Evolutionary conservation across 495 filamentous ascomycete genomes (phyloP).

Genomic region (Jackrogersella minutella): DNA sequence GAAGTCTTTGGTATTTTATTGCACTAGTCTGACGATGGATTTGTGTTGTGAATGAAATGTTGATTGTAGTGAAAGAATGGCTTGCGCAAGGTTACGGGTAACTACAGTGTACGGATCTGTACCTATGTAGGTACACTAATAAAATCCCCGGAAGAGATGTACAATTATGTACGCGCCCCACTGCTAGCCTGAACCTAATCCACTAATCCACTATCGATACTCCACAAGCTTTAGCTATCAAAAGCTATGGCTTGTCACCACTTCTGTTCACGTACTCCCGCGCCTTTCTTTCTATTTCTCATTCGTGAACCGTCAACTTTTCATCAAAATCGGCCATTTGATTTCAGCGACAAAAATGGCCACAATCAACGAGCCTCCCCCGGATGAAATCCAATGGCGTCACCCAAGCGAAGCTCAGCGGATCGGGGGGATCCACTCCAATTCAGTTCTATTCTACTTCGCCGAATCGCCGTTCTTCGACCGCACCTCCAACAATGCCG

Average conservation of each 20-base stretch:
- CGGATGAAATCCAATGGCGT: conserved; percentile 84
- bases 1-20: neutral
- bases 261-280: neutral
- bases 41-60: neutral
- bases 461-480: conserved; percentile 91
- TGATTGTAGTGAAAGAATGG: neutral
- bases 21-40: neutral
- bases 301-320: neutral
- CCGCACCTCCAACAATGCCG: conserved; percentile 83
- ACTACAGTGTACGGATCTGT: no score
- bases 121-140: neutral
- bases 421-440: conserved; percentile 66
- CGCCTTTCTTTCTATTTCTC: neutral
- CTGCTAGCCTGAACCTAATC: neutral
- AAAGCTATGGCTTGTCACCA: neutral
- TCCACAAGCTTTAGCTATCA: neutral
- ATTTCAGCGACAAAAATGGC: conserved; percentile 38
- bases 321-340: neutral
- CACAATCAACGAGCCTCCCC: conserved; percentile 59
- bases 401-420: conserved; percentile 65
- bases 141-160: neutral
- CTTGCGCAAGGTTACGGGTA: no score
- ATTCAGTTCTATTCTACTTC: conserved; percentile 89
- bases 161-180: neutral
- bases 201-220: conserved; percentile 1